phyloP scores from a whole-genome alignment of 1,284 basidiomycete species.

The Trametes versicolor region DNA sequence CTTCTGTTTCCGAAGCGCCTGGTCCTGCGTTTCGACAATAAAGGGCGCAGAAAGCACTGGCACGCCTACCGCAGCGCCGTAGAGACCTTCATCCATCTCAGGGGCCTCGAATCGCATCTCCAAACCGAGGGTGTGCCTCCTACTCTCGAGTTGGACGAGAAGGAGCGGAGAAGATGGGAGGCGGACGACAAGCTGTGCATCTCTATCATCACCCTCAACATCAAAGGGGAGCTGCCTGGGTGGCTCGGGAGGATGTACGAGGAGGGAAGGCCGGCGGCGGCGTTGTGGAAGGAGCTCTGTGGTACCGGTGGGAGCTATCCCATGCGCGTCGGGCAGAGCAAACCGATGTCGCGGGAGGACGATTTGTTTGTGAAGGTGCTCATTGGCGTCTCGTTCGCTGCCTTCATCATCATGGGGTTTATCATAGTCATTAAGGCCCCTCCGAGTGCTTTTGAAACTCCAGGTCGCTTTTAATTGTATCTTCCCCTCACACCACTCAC shows the following conservation, averaged over 20 bases:
- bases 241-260: not conserved
- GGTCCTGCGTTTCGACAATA: not conserved
- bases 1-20: constrained; percentile 21
- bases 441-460: not conserved
- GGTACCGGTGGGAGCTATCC: not conserved
- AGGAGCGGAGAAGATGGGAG: constrained; percentile 9
- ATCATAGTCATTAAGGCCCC: not conserved
- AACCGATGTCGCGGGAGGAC: not conserved
- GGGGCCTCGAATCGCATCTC: constrained; percentile 13
- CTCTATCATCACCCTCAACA: constrained; percentile 17
- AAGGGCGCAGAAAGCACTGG: constrained; percentile 6
- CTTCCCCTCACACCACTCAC: too few relatives aligned
- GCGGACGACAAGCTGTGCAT: constrained; percentile 17
- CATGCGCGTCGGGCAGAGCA: not conserved
- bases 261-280: not conserved
- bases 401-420: not conserved
- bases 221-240: constrained; percentile 4
- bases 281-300: constrained; percentile 3
- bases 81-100: constrained; percentile 13
- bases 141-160: not conserved
- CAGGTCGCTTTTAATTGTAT: not conserved
- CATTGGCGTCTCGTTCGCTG: not conserved
- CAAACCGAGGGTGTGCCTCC: not conserved
- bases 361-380: not conserved
- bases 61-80: constrained; percentile 15